Percentiles rank a stretch among this genome's conserved stretches.
These are phyloP conservation scores for Penicillium sp. DNA, from an alignment of 2,329 filamentous ascomycete genomes.

Conservation along the genomic window DNA sequence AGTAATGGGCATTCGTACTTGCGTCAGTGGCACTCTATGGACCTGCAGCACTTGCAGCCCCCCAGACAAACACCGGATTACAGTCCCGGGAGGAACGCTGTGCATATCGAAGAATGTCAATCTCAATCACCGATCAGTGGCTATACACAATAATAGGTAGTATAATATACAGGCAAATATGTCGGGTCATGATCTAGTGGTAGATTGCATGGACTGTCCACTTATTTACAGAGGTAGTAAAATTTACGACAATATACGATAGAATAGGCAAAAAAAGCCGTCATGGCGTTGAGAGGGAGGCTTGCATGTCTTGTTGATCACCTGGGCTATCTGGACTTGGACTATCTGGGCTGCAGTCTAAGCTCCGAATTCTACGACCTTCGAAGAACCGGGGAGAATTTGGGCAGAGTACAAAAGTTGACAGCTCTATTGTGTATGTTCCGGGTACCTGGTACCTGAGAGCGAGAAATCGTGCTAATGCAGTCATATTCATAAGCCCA, in stretches of 20 bases:
- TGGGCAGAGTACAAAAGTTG: conserved; percentile 15
- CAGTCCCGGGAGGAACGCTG: not conserved
- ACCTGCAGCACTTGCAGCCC: conserved; percentile 1
- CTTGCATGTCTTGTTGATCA: conserved; percentile 17
- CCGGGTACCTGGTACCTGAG: conserved; percentile 12
- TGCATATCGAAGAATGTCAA: conserved; percentile 11
- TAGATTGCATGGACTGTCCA: conserved; percentile 5
- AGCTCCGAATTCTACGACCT: not conserved
- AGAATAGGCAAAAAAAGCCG: not conserved
- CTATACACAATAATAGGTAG: not conserved
- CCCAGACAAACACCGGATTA: not conserved
- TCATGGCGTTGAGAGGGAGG: not conserved
- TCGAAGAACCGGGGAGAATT: conserved; percentile 8
- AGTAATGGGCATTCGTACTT: not conserved
- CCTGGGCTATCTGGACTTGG: not conserved
- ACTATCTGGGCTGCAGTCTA: not conserved
- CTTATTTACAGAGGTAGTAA: not conserved
- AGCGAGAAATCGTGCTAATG: conserved; percentile 14
- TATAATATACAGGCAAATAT: conserved; percentile 11
- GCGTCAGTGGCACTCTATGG: conserved; percentile 1
- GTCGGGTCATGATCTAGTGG: conserved; percentile 8
- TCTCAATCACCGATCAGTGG: not conserved
- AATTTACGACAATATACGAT: not conserved
- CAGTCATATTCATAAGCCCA: conserved; percentile 1
- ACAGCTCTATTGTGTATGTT: conserved; percentile 11